These are phyloP conservation scores for Trichoderma asperelloides DNA, from an alignment of 495 filamentous ascomycete species.

Conservation along the genomic window DNA sequence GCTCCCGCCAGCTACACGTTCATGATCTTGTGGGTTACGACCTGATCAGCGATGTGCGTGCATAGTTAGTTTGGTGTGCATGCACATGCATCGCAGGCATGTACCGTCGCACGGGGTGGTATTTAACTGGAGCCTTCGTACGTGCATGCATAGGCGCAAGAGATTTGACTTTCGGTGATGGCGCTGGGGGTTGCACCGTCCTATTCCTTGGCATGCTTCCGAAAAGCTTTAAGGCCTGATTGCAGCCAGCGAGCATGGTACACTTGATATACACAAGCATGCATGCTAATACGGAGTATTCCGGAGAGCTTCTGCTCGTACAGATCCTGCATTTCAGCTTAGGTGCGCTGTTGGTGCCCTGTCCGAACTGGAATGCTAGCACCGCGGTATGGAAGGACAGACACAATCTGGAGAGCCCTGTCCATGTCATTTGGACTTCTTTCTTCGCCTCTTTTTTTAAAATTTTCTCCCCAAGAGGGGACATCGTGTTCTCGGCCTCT, in stretches of 20 bases:
- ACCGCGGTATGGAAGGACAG: not conserved
- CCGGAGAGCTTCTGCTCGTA: not conserved
- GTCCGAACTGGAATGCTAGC: not conserved
- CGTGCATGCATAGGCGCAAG: conserved; percentile 2
- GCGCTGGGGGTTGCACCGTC: not conserved
- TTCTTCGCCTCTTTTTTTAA: not conserved
- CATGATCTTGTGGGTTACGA: not conserved
- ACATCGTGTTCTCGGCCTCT: not conserved
- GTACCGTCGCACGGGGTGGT: not conserved
- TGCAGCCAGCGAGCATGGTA: not conserved
- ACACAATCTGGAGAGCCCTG: not conserved
- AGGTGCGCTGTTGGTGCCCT: not conserved
- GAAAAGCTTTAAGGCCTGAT: not conserved
- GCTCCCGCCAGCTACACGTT: not conserved
- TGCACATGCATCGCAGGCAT: not conserved
- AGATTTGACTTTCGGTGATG: conserved; percentile 7
- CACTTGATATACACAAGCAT: not conserved
- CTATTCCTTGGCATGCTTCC: not conserved
- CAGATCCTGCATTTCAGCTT: not conserved
- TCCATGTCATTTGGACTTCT: not conserved
- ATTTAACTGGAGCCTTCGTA: conserved; percentile 7
- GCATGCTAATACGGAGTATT: not conserved
- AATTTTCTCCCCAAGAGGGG: not conserved
- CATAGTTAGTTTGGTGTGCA: not conserved
- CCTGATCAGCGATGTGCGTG: not conserved